A percentile compares a stretch with the other conserved stretches of the same genome.
phyloP scores from a whole-genome alignment of 106 monocot genomes.

The Triglochin maritima region DNA sequence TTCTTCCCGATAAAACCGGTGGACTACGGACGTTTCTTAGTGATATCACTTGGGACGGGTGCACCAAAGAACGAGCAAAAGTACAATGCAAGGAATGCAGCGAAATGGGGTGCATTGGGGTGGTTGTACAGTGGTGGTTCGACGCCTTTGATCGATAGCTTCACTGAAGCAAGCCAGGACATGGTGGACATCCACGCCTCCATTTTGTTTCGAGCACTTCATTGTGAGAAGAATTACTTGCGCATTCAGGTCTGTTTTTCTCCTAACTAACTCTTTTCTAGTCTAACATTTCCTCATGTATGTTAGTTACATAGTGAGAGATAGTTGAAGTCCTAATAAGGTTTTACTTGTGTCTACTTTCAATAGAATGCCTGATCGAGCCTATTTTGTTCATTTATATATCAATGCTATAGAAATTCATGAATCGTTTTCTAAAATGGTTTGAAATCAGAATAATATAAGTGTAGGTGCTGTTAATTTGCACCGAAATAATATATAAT shows the following conservation, averaged over 20 bases:
- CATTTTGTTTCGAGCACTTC: conserved; percentile 31
- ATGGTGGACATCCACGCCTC: conserved; percentile 41
- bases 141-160: not conserved
- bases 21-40: conserved; percentile 19
- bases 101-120: conserved; percentile 4
- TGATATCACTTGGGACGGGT: conserved; percentile 26
- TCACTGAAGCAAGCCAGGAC: conserved; percentile 21
- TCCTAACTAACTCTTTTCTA: too few species aligned
- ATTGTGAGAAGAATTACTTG: conserved; percentile 16
- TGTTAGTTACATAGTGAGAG: too few species aligned
- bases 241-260: conserved; percentile 31
- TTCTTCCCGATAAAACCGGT: conserved; percentile 11
- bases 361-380: too few species aligned
- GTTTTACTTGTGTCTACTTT: too few species aligned
- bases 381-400: too few species aligned
- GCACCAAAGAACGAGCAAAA: conserved; percentile 15
- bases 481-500: too few species aligned
- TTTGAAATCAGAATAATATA: too few species aligned
- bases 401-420: too few species aligned
- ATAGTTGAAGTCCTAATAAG: too few species aligned
- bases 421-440: too few species aligned
- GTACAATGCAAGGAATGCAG: conserved; percentile 8
- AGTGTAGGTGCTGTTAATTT: too few species aligned
- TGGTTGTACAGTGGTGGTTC: conserved; percentile 25
- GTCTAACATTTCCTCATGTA: too few species aligned